Base-by-base conservation (phyloP, 257 asterid genomes). In the Hygrophila difformis region DNA sequence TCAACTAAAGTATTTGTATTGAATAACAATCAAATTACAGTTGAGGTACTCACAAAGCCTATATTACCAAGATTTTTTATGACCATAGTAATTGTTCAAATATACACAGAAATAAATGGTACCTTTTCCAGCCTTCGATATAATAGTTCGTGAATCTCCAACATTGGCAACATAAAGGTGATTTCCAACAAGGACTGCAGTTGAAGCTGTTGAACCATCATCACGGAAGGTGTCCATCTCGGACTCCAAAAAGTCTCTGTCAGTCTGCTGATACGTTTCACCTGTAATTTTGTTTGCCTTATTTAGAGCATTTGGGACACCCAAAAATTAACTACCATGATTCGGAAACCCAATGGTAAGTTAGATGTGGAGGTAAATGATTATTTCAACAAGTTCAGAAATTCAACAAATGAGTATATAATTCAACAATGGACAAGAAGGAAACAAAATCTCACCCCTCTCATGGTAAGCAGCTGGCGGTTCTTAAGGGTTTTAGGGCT, bases 121-220 rank as follows among this genome's bases (percentile, higher is more conserved):
- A 91, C 99, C 99, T 78, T 74, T 76, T 56, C 99, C 99, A 49
- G 86, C 82, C 78, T 76, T 80, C 2, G 93, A 91, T 65, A 86
- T 70, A 53, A 91, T 74, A 55, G 99, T 80, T 65, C 99, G 83
- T 23, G 99, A 91, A 63, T 91, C 99, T 44, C 99, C 99, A 61
- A 91, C 99, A 70, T 91, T 91, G 63, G 96, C 99, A 63, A 86
- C 99, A 64, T 86, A 91, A 29, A 91, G 87, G 60, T 69, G 96
- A 57, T 86, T 82, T 62, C 87, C 99, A 31, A 91, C 84, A 55
- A 91, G 84, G 65, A 91, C 73, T 44, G 77, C 77, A 36, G 77
- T 65, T 44, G 77, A 86, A 45, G 99, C 96, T 58, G 99, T 91
- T 62, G 99, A 91, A 46, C 99, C 99, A 71, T 91, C 99, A 69